phyloP scores from a whole-genome alignment of 75 land plant species.

The Picea sitchensis region DNA sequence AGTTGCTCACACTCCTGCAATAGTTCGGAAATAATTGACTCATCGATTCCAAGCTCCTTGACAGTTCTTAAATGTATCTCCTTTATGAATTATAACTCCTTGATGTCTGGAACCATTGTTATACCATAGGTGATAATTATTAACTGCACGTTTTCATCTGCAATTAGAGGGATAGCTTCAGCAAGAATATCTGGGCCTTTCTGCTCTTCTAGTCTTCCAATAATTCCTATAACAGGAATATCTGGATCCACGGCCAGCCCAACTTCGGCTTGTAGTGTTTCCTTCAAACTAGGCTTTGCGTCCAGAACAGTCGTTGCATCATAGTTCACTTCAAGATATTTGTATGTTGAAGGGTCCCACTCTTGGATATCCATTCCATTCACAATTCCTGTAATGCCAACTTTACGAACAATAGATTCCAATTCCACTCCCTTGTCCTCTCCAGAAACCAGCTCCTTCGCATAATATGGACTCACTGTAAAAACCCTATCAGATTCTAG shows the following conservation, averaged over 20 bases:
- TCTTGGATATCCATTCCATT: conserved; percentile 98
- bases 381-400: conserved; percentile 58
- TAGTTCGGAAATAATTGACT: conserved; percentile 41
- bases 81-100: conserved; percentile 57
- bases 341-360: conserved; percentile 89
- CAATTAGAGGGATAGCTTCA: no score
- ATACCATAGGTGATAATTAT: conserved; percentile 57
- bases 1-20: conserved; percentile 79
- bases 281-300: conserved; percentile 1
- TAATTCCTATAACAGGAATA: no score
- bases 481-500: conserved; percentile 63
- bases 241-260: no score
- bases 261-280: not conserved
- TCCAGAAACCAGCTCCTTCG: conserved; percentile 66
- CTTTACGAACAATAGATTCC: conserved; percentile 36
- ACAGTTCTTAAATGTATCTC: conserved; percentile 81
- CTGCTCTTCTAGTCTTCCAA: no score
- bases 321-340: conserved; percentile 65
- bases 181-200: no score
- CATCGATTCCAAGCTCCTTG: conserved; percentile 70
- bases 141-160: no score
- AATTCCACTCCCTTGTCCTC: conserved; percentile 78
- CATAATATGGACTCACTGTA: conserved; percentile 96
- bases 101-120: conserved; percentile 37
- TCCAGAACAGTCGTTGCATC: conserved; percentile 61